Evolutionary conservation across 306 rosid genomes (phyloP).

Genomic region (Cucumis hystrix): DNA sequence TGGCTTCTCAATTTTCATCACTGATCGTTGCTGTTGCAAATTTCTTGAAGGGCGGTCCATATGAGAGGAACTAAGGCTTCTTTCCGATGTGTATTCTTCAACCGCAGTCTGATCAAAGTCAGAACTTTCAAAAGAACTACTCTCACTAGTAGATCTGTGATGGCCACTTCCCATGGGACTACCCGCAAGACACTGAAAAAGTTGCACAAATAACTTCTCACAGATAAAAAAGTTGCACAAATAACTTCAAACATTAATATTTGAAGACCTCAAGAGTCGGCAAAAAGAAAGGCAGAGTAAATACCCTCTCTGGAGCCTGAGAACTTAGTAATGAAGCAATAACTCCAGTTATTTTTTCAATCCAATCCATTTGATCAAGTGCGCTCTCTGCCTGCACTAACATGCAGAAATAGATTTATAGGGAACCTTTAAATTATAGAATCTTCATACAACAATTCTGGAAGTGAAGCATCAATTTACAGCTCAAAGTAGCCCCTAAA

Average conservation of each 20-base stretch:
- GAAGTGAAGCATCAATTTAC: neutral
- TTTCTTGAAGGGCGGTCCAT: constrained; percentile 60
- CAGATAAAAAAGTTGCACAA: neutral
- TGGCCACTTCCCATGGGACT: constrained; percentile 98
- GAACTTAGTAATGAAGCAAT: constrained; percentile 96
- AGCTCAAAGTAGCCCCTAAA: constrained; percentile 14
- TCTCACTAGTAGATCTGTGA: constrained; percentile 89
- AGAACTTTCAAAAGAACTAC: constrained; percentile 97
- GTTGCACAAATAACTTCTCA: constrained; percentile 8
- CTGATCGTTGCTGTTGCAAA: constrained; percentile 67
- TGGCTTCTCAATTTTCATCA: constrained; percentile 77
- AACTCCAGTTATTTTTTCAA: constrained; percentile 98
- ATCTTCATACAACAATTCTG: neutral
- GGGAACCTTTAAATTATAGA: neutral
- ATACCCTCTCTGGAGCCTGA: constrained; percentile 96
- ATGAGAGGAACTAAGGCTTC: constrained; percentile 38
- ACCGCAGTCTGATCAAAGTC: constrained; percentile 74
- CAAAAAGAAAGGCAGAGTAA: constrained; percentile 6
- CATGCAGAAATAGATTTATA: constrained; percentile 42
- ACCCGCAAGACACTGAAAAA: constrained; percentile 59
- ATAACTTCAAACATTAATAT: constrained; percentile 14
- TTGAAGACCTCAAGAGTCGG: constrained; percentile 9
- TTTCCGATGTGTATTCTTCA: constrained; percentile 73
- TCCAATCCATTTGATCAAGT: constrained; percentile 99
- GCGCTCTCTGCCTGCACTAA: constrained; percentile 99